Base-by-base conservation (phyloP, 768 basidiomycete species). In the Lactifluus hygrophoroides region DNA sequence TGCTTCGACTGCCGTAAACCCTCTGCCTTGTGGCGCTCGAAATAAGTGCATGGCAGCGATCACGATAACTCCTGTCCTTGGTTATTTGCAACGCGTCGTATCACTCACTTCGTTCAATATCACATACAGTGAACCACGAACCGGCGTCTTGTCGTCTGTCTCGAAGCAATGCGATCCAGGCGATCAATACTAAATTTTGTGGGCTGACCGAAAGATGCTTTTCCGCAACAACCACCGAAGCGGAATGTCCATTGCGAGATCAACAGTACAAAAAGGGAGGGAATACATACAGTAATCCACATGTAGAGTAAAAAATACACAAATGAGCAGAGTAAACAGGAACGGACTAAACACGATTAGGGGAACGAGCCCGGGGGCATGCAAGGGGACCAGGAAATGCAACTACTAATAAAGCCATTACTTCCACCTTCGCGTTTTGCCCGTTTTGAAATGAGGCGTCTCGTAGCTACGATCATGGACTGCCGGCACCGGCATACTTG, bases 231-330 rank as follows among this genome's bases (percentile, higher is more conserved):
- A 23, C n/a, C 28, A 44, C 52, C 8, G 28, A 49, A 50, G 30
- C 23, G 53, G 48, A 13, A 54, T 19, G 59, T 60, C 54, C 45
- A 56, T 60, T 51, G 48, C 40, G n/a, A 42, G 42, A 50, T 60
- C 54, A 16, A 37, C 17, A 50, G 54, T 51, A n/a, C n/a, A n/a
- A n/a, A 17, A 50, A 17, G 30, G 37, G 5, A 11, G 21, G 13
- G 5, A 3, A 56, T 56, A 56, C 43, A 60, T 55, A 56, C 23
- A 56, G 59, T 60, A 46, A 56, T 40, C 21, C 59, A 46, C 48
- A 53, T 51, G 52, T 1, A 25, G 42, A 43, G 42, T 43, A 35
- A 35, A 59, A 17, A 27, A 60, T 60, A 60, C 58, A 56, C 2
- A 37, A 46, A 34, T 51, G 47, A 42, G 46, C n/a, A 11, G n/a